Conservation (phyloP, 768 basidiomycete genomes). For the Lanmaoa rubissima region DNA sequence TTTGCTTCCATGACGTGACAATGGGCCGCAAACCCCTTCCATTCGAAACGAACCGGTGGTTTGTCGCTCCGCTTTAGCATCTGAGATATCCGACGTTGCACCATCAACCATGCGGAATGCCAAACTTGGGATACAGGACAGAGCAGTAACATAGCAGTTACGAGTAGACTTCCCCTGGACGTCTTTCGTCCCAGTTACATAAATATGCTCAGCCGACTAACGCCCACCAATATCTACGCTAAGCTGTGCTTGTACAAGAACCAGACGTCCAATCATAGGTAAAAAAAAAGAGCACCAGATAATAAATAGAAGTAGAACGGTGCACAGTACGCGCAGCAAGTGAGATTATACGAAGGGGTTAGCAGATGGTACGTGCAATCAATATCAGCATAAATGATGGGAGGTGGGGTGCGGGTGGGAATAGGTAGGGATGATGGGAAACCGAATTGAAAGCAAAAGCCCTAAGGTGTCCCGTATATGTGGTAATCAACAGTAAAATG, state of each 20-base stretch:
- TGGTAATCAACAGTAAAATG: slow-evolving; percentile 20
- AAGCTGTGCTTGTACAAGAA: not conserved
- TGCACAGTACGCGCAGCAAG: too few relatives aligned
- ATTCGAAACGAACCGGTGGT: not conserved
- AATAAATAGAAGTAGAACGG: not conserved
- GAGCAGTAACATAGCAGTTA: not conserved
- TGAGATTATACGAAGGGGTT: not conserved
- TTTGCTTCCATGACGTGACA: too few relatives aligned
- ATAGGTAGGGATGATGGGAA: slow-evolving; percentile 1
- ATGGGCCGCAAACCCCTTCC: not conserved
- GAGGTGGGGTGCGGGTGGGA: slow-evolving; percentile 2
- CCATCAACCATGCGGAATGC: not conserved
- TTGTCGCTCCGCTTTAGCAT: not conserved
- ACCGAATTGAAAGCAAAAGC: slow-evolving; percentile 22
- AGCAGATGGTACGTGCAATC: slow-evolving; percentile 15
- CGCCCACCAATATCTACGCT: not conserved
- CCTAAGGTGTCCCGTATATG: slow-evolving; percentile 31
- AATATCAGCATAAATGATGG: slow-evolving; percentile 27
- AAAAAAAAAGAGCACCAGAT: not conserved
- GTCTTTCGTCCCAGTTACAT: not conserved
- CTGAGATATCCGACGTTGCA: not conserved
- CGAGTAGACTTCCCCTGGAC: not conserved
- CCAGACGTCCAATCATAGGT: not conserved
- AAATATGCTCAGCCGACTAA: not conserved
- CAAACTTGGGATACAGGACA: too few relatives aligned